Percentiles rank a stretch among this genome's conserved stretches.
These are phyloP conservation scores for Magnaporthiopsis rhizophila DNA, from an alignment of 2,329 filamentous ascomycete genomes.

Conservation along the genomic window DNA sequence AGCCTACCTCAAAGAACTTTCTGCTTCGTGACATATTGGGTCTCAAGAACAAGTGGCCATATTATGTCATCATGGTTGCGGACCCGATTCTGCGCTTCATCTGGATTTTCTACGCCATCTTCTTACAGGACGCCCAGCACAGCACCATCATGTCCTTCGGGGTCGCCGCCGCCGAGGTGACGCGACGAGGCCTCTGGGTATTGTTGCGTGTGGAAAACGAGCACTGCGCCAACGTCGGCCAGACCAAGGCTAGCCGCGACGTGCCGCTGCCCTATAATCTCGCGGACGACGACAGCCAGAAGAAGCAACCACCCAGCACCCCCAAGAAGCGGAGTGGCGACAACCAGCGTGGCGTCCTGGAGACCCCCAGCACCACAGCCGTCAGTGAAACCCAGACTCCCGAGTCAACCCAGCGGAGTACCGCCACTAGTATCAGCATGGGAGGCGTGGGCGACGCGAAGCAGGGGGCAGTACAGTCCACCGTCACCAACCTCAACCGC, in stretches of 20 bases:
- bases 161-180: slow-evolving; percentile 69
- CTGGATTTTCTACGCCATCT: slow-evolving; percentile 91
- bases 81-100: slow-evolving; percentile 85
- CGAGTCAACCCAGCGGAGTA: neutral
- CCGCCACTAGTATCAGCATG: neutral
- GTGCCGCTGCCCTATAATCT: slow-evolving; percentile 76
- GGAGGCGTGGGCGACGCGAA: neutral
- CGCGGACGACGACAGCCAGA: slow-evolving; percentile 23
- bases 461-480: neutral
- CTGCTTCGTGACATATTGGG: slow-evolving; percentile 71
- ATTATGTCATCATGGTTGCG: slow-evolving; percentile 76
- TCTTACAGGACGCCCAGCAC: slow-evolving; percentile 71
- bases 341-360: neutral
- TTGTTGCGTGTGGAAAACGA: slow-evolving; percentile 96
- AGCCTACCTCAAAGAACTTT: slow-evolving; percentile 59
- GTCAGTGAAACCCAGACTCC: neutral
- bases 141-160: slow-evolving; percentile 75
- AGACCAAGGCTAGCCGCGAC: slow-evolving; percentile 84
- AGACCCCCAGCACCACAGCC: neutral
- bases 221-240: slow-evolving; percentile 84
- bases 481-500: neutral
- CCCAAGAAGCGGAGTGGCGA: neutral
- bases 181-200: slow-evolving; percentile 83
- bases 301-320: neutral
- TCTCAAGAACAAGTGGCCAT: slow-evolving; percentile 71